Evolutionary conservation across 1,284 basidiomycete genomes (phyloP), one percentile per base, ranked within the genome.

Genomic region (Cerioporus squamosus): DNA sequence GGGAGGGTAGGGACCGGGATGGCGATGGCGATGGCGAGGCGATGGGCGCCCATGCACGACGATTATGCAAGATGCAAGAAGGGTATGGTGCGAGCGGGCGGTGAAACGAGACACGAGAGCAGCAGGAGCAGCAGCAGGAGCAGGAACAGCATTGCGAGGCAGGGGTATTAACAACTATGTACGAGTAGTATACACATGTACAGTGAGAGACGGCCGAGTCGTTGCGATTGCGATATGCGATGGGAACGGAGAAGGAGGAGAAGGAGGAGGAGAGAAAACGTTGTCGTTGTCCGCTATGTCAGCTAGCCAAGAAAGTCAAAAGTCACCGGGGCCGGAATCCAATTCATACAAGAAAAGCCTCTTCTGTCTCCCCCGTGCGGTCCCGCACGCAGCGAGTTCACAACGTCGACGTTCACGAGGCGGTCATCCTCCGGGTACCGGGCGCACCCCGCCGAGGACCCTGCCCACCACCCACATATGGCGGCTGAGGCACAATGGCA

Each of bases 351-450:
- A n/a, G n/a, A n/a, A n/a, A 22, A 43, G 20, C 39, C 39, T 40
- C 18, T 40, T 40, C 39, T 18, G 39, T 40, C 6, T 40, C n/a
- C n/a, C n/a, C n/a, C n/a, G 39, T 18, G 39, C 18, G 15, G 6
- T 5, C 15, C 4, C 14, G 14, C 15, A 15, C 15, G 15, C 39
- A 46, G 23, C 22, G 6, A 46, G 9, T 33, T 8, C 33, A 36
- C 9, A n/a, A 6, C 40, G 5, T 5, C 5, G 9, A 15, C 40
- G 18, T 9, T 64, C 57, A 64, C 36, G 62, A 51, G 3, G 59
- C 57, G 12, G 62, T 64, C 62, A 64, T 64, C 38, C 62, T 48
- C 33, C 62, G 51, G 23, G 47, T 56, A 38, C 62, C 59, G 23
- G 57, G 57, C 45, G 54, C 54, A 24, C 43, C 47, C 49, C 62